Evolutionary conservation across 2,329 filamentous ascomycete genomes (phyloP).

Genomic region (Pseudogymnoascus sp.): DNA sequence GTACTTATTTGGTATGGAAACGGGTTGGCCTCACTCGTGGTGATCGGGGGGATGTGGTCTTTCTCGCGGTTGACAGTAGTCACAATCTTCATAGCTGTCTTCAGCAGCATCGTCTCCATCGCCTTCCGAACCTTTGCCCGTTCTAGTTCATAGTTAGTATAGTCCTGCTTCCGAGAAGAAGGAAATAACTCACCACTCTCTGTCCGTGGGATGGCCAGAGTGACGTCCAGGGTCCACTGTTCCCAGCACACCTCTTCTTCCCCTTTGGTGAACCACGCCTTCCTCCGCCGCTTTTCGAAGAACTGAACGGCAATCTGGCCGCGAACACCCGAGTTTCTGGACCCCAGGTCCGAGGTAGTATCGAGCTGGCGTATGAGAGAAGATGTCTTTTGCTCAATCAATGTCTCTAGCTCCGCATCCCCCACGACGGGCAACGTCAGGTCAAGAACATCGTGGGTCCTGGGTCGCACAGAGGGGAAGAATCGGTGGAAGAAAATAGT

Average conservation of each 20-base stretch:
- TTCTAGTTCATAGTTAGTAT: constrained; percentile 43
- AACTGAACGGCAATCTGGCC: constrained; percentile 84
- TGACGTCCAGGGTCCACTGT: constrained; percentile 87
- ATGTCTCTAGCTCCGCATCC: constrained; percentile 82
- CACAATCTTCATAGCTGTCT: constrained; percentile 83
- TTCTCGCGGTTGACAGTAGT: constrained; percentile 81
- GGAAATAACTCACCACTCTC: constrained; percentile 61
- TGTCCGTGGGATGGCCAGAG: constrained; percentile 80
- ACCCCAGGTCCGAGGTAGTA: constrained; percentile 40
- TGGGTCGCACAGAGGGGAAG: constrained; percentile 78
- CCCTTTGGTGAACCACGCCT: constrained; percentile 69
- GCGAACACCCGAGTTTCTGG: constrained; percentile 50
- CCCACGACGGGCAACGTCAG: constrained; percentile 83
- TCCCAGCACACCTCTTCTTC: constrained; percentile 98
- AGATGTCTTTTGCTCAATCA: constrained; percentile 82
- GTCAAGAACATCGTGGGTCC: constrained; percentile 82
- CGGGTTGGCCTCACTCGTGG: constrained; percentile 81
- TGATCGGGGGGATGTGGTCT: constrained; percentile 95
- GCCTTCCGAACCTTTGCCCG: constrained; percentile 79
- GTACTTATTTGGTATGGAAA: constrained; percentile 92
- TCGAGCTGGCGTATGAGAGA: constrained; percentile 72
- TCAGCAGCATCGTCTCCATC: constrained; percentile 83
- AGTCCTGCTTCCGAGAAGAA: neutral
- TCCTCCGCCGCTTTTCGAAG: constrained; percentile 83
- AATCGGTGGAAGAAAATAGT: constrained; percentile 99